Evolutionary conservation across 2,329 filamentous ascomycete species (phyloP).

Genomic region (Nemania sp.): DNA sequence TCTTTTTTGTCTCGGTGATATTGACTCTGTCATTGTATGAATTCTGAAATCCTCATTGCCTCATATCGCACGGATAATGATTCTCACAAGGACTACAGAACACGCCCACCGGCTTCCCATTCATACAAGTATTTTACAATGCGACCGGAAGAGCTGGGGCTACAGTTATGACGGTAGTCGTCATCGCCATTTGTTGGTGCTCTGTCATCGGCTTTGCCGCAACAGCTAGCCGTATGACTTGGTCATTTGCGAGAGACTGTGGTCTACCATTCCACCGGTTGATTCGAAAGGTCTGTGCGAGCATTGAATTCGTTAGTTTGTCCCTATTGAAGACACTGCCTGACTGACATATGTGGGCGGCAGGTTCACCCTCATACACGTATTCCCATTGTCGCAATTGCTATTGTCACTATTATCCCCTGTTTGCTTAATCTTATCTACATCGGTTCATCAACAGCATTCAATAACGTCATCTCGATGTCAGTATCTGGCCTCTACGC

Average conservation of each 20-base stretch:
- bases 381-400: conserved; percentile 18
- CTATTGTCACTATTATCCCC: conserved; percentile 13
- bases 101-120: conserved; percentile 24
- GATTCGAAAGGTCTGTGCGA: conserved; percentile 22
- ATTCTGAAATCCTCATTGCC: neutral
- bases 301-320: neutral
- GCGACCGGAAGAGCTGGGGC: conserved; percentile 21
- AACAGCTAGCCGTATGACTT: conserved; percentile 23
- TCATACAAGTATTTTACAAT: conserved; percentile 24
- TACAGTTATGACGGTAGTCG: conserved; percentile 24
- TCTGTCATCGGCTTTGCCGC: conserved; percentile 24
- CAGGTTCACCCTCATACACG: conserved; percentile 19
- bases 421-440: conserved; percentile 16
- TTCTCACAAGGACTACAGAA: conserved; percentile 20
- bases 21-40: conserved; percentile 26
- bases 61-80: neutral
- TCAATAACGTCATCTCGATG: conserved; percentile 20
- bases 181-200: conserved; percentile 23
- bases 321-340: neutral
- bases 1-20: conserved; percentile 27
- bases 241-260: conserved; percentile 28
- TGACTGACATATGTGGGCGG: neutral
- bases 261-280: conserved; percentile 21
- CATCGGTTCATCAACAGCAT: conserved; percentile 16
- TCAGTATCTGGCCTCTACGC: conserved; percentile 15